Conservation (phyloP, 2,329 filamentous ascomycete species). For the Alternaria sp. region DNA sequence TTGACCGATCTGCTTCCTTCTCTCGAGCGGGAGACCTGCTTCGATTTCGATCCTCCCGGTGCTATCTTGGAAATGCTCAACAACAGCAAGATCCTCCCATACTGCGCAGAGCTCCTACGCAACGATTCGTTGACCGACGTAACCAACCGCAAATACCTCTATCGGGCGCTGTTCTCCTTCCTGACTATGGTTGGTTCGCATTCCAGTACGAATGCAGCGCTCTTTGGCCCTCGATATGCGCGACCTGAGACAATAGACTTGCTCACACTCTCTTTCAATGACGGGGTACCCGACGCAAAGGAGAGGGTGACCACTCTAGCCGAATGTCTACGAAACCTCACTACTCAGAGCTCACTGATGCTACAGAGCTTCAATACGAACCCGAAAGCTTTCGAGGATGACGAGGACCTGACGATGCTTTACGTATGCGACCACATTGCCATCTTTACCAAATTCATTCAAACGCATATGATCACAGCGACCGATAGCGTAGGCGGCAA, state of each 20-base stretch:
- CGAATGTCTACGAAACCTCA: slow-evolving; percentile 34
- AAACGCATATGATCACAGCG: neutral
- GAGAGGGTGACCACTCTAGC: slow-evolving; percentile 32
- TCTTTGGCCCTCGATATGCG: slow-evolving; percentile 45
- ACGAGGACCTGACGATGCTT: slow-evolving; percentile 40
- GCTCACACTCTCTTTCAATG: slow-evolving; percentile 41
- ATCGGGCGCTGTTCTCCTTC: slow-evolving; percentile 51
- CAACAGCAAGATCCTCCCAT: slow-evolving; percentile 47
- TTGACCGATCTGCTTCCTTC: slow-evolving; percentile 36
- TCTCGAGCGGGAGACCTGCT: slow-evolving; percentile 22
- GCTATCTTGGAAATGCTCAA: slow-evolving; percentile 44
- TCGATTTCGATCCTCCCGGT: slow-evolving; percentile 41
- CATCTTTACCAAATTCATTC: slow-evolving; percentile 33
- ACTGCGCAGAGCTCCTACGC: slow-evolving; percentile 48
- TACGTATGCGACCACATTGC: slow-evolving; percentile 43
- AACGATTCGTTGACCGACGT: slow-evolving; percentile 52
- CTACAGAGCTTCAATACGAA: slow-evolving; percentile 26
- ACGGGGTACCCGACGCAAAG: neutral
- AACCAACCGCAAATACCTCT: slow-evolving; percentile 42
- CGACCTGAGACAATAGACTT: slow-evolving; percentile 48
- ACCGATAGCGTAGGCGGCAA: neutral
- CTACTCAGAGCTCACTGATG: slow-evolving; percentile 28
- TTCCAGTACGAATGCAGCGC: slow-evolving; percentile 32
- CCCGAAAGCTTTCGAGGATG: slow-evolving; percentile 23
- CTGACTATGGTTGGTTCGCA: slow-evolving; percentile 44